phyloP scores from a whole-genome alignment of 2,329 filamentous ascomycete species.

The Aspergillus niger region DNA sequence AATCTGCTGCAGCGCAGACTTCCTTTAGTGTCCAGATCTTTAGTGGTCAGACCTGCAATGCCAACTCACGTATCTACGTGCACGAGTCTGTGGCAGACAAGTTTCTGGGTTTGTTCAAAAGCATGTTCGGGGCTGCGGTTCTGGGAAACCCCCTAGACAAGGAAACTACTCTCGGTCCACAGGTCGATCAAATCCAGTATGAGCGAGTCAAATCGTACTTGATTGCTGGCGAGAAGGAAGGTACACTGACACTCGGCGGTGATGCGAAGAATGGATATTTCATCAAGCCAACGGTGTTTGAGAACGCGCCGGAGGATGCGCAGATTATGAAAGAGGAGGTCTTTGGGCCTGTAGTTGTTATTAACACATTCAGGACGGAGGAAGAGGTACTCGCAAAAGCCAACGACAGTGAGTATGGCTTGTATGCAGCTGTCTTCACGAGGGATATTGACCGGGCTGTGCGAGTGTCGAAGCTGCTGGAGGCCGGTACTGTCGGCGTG shows the following conservation, averaged over 20 bases:
- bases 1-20: conserved; percentile 47
- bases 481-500: conserved; percentile 32
- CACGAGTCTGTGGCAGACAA: conserved; percentile 83
- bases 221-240: conserved; percentile 64
- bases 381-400: conserved; percentile 59
- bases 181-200: conserved; percentile 79
- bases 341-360: conserved; percentile 48
- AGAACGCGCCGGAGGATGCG: conserved; percentile 59
- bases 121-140: conserved; percentile 68
- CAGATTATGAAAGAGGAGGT: conserved; percentile 44
- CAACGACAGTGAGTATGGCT: conserved; percentile 48
- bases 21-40: conserved; percentile 55
- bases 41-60: conserved; percentile 63
- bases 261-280: conserved; percentile 80
- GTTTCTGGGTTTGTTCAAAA: conserved; percentile 76
- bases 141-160: conserved; percentile 78
- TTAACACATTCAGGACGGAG: conserved; percentile 49
- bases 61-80: conserved; percentile 72
- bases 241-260: conserved; percentile 66
- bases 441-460: conserved; percentile 33
- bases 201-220: conserved; percentile 78
- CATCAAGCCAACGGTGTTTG: conserved; percentile 83
- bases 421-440: conserved; percentile 35
- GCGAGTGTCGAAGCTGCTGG: conserved; percentile 27
- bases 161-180: conserved; percentile 80